phyloP scores from a whole-genome alignment of 179 eudicot genomes.

The Silene coronaria region DNA sequence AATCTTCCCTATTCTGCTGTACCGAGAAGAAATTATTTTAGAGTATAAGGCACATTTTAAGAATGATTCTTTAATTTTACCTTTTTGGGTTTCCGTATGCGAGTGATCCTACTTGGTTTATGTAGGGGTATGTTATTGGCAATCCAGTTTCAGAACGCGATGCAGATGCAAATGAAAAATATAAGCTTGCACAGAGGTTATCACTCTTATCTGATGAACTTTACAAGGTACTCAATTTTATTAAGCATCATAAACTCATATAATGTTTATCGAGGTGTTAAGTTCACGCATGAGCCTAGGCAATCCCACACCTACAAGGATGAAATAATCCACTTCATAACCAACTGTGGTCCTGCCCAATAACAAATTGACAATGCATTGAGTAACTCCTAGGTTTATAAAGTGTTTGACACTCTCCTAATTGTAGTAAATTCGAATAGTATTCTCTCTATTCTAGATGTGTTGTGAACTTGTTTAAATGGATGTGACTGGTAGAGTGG shows the following conservation, averaged over 20 bases:
- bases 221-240: background rate
- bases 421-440: too few species aligned
- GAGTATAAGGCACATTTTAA: background rate
- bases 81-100: background rate
- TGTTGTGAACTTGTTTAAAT: too few species aligned
- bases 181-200: background rate
- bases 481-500: too few species aligned
- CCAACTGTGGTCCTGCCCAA: too few species aligned
- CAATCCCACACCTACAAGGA: too few species aligned
- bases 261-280: background rate
- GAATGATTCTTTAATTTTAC: background rate
- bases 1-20: background rate
- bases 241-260: background rate
- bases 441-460: too few species aligned
- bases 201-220: conserved; percentile 1
- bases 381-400: too few species aligned
- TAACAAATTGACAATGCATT: too few species aligned
- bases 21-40: background rate
- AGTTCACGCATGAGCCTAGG: too few species aligned
- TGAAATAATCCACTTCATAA: too few species aligned
- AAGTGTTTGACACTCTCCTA: too few species aligned
- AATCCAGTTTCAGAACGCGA: background rate
- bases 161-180: background rate
- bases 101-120: background rate
- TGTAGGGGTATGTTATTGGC: background rate